phyloP scores from a whole-genome alignment of 2,329 filamentous ascomycete genomes.

The Alternaria arbusti region DNA sequence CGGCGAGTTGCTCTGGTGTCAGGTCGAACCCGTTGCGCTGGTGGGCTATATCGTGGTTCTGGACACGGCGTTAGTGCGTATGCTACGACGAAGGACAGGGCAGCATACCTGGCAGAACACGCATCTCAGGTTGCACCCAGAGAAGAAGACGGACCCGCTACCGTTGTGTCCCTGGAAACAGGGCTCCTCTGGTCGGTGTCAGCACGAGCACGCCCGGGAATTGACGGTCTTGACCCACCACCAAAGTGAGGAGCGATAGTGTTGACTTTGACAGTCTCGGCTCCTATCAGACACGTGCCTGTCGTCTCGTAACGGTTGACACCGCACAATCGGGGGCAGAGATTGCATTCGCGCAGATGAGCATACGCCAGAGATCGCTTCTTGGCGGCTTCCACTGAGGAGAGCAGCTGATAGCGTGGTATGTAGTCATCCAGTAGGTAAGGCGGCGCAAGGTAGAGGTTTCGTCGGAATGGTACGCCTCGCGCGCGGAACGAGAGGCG shows the following conservation, averaged over 20 bases:
- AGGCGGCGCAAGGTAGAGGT: conserved; percentile 62
- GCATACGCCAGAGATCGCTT: conserved; percentile 77
- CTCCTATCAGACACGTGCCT: conserved; percentile 78
- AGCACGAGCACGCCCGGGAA: background rate
- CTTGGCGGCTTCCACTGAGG: conserved; percentile 70
- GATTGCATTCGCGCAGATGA: conserved; percentile 78
- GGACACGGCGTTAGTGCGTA: background rate
- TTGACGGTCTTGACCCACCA: conserved; percentile 45
- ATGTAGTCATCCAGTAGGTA: conserved; percentile 78
- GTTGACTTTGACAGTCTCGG: conserved; percentile 76
- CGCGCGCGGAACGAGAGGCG: background rate
- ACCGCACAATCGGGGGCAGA: conserved; percentile 78
- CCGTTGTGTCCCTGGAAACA: conserved; percentile 84
- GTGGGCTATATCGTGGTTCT: conserved; percentile 81
- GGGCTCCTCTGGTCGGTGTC: conserved; percentile 64
- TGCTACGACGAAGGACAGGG: background rate
- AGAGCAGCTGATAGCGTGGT: conserved; percentile 73
- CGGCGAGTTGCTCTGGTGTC: conserved; percentile 76
- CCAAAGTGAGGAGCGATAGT: conserved; percentile 87
- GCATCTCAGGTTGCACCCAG: conserved; percentile 76
- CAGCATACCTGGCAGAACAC: conserved; percentile 50
- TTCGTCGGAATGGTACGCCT: conserved; percentile 27
- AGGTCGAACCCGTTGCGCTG: conserved; percentile 81
- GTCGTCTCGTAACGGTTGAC: conserved; percentile 83
- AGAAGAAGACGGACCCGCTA: conserved; percentile 82